Conservation (phyloP, 345 rosid species). For the Mallotus nudiflorus region DNA sequence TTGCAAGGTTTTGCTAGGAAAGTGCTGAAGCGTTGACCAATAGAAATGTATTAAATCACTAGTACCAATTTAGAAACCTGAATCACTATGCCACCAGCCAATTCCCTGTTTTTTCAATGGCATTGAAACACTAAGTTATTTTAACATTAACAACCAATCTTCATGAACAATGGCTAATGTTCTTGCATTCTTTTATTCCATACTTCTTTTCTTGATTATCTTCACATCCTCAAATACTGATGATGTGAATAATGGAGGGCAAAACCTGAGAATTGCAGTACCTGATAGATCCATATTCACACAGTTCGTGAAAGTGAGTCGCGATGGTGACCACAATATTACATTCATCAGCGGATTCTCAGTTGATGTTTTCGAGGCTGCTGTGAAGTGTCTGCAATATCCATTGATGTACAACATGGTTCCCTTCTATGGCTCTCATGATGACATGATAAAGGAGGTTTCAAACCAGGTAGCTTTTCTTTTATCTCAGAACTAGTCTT, state of each 20-base stretch:
- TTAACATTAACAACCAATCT: background rate
- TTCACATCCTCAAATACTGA: background rate
- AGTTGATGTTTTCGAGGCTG: background rate
- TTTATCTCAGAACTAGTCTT: too few species aligned
- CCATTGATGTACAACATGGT: constrained; percentile 8
- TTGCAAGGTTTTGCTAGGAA: constrained; percentile 3
- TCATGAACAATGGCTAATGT: background rate
- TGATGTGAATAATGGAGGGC: background rate
- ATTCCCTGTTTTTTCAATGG: too few species aligned
- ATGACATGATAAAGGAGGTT: constrained; percentile 2
- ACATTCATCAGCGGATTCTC: constrained; percentile 3
- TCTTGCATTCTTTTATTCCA: background rate
- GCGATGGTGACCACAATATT: background rate
- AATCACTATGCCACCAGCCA: too few species aligned
- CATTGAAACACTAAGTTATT: too few species aligned
- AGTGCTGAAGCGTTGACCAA: background rate
- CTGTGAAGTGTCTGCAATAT: background rate
- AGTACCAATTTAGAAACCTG: too few species aligned
- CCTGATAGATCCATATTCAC: background rate
- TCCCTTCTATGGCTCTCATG: constrained; percentile 7
- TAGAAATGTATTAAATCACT: too few species aligned
- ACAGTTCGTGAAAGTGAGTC: background rate
- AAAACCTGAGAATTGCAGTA: constrained; percentile 1
- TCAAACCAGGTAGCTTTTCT: background rate
- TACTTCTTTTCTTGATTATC: constrained; percentile 1